Evolutionary conservation across 2,329 filamentous ascomycete genomes (phyloP).

Genomic region (Ascochyta clinopodiicola): DNA sequence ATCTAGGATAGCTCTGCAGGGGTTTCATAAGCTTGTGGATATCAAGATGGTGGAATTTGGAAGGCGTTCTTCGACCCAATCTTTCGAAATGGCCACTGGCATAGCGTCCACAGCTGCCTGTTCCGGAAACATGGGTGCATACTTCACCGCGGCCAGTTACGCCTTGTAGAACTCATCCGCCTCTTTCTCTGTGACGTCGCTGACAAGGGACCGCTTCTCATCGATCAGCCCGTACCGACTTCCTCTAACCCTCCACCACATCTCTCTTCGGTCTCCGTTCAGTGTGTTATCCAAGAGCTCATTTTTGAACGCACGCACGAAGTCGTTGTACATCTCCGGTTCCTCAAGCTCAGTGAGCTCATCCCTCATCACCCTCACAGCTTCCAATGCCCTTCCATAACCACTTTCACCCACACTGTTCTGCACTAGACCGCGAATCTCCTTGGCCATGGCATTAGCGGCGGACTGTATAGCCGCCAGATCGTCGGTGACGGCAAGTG

Average conservation of each 20-base stretch:
- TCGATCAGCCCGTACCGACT: constrained; percentile 77
- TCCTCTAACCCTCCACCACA: constrained; percentile 78
- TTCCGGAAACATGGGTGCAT: not conserved
- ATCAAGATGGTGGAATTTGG: not conserved
- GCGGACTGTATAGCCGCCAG: constrained; percentile 70
- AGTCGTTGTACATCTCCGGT: constrained; percentile 76
- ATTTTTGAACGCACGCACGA: constrained; percentile 73
- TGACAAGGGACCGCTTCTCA: constrained; percentile 65
- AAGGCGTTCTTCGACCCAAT: not conserved
- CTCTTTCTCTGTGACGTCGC: constrained; percentile 72
- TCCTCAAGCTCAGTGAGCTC: constrained; percentile 78
- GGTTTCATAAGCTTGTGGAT: too few relatives aligned
- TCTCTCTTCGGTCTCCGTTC: constrained; percentile 77
- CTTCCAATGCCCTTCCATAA: constrained; percentile 78
- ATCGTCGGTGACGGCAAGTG: constrained; percentile 67
- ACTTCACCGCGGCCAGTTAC: constrained; percentile 1
- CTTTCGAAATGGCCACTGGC: not conserved
- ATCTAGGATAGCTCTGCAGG: too few relatives aligned
- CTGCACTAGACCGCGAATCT: constrained; percentile 72
- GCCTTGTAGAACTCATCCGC: constrained; percentile 57
- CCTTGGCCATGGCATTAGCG: constrained; percentile 73
- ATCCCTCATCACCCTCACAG: constrained; percentile 77
- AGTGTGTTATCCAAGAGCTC: constrained; percentile 73
- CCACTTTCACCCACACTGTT: constrained; percentile 77
- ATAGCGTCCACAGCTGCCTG: not conserved